Base-by-base conservation (phyloP, 169 alveolate genomes). In the Plasmodium yoelii region DNA sequence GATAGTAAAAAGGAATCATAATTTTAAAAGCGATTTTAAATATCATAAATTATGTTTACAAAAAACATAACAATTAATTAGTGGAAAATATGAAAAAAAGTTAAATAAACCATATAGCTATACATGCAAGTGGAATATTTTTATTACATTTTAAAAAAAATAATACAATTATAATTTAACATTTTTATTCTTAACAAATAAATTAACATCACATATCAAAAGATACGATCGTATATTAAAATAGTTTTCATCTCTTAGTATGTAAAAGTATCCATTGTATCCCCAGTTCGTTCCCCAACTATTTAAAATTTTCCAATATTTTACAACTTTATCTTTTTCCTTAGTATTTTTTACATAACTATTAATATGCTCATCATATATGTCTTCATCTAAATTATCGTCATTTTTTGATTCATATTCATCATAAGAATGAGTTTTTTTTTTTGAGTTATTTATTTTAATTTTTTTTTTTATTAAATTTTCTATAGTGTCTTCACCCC, bases 261-360 rank as follows among this genome's bases (percentile, higher is more conserved):
- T 82, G 65, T 82, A 82, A 24, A 82, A 82, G 57, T 82, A 82
- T 1, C 90, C 90, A 24, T 67, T 26, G 46, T 67, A 53, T 24
- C 90, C 90, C 90, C 90, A 82, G 0, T 55, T 24, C n/a, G 63
- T 65, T n/a, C 90, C 90, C 90, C 90, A 82, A 60, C 90, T 82
- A 64, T 82, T 82, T 46, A 82, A 55, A 39, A 82, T 22, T 56
- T 82, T 82, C 90, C 90, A 82, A 7, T 82, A 82, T 56, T 82
- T 82, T 19, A 82, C 44, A 22, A 82, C 74, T 10, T 65, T 67
- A 6, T 53, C 57, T 26, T 34, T 42, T 15, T n/a, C 44, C 19
- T 42, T 39, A 55, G 13, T 55, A 18, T 12, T 10, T 18, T 75
- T 44, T 24, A 8, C 26, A 51, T 55, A 12, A 12, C 42, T 56